Base-by-base conservation (phyloP, 371 early-diverging fungal species). In the Mucor irregularis region DNA sequence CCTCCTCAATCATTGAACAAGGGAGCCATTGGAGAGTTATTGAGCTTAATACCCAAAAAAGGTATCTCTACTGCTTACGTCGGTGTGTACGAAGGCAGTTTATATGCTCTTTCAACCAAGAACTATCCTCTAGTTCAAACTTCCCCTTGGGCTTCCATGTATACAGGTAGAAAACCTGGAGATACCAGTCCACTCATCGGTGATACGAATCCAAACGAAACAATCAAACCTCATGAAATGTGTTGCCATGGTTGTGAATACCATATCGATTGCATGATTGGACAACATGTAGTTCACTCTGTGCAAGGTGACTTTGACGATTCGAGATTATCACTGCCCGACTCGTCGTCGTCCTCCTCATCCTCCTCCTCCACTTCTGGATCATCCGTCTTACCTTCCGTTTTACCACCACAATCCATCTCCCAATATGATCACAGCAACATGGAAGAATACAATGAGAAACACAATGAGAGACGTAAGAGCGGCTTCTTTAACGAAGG, bases 61-160 rank as follows among this genome's bases (percentile, higher is more conserved):
- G 56, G 40, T 10, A 35, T 51, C 0, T 19, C 58, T 0, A 67
- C 66, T 8, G 74, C 72, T 2, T 87, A 86, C 51, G 73, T 90
- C 5, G 85, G 87, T 22, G 61, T 66, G 3, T 66, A 83, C 24
- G 68, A 81, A 31, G 85, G 79, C 25, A 82, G 76, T 34, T 66
- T 85, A 2, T 88, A 79, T 53, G 80, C 83, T 2, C 64, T 88
- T 6, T 84, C 85, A 0, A 64, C 61, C 17, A 75, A 83, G 11
- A 75, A 79, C 29, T 87, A 83, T 31, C 86, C 89, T 6, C 58
- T 82, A 11, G 71, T 81, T 9, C 80, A 78, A 49, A 69, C 67
- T 44, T 73, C 74, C 35, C 64, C 56, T 31, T 75, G 66, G 64
- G 73, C 70, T 24, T 74, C 57, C 49, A 73, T 66, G 59, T 62